Percentiles rank a stretch among this genome's conserved stretches.
Conservation (phyloP, 768 basidiomycete species). For the Auricularia sp. region DNA sequence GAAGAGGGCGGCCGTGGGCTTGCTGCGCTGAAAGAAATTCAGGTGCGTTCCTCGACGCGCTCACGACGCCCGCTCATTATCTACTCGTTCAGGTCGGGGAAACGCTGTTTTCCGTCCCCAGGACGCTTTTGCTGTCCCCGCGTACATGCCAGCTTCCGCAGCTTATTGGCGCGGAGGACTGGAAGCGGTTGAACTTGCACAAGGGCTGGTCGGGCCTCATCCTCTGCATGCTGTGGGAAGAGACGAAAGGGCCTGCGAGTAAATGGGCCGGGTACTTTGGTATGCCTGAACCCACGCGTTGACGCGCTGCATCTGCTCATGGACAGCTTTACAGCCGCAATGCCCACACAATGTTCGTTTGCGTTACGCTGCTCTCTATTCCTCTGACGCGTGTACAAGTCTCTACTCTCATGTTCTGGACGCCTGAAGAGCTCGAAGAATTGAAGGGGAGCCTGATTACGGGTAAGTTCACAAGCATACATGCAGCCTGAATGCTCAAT, state of each 20-base stretch:
- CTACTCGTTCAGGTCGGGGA: not conserved
- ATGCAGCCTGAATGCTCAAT: not conserved
- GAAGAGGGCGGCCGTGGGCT: constrained; percentile 54
- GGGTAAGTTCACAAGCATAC: constrained; percentile 32
- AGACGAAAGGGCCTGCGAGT: constrained; percentile 46
- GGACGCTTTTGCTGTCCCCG: constrained; percentile 64
- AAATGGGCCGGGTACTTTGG: constrained; percentile 67
- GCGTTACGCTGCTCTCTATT: not conserved
- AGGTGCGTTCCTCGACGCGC: constrained; percentile 32
- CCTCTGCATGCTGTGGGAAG: constrained; percentile 94
- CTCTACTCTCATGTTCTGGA: constrained; percentile 95
- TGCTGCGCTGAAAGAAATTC: constrained; percentile 62
- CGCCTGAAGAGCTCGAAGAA: constrained; percentile 54
- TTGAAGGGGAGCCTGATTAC: constrained; percentile 80
- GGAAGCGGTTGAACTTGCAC: constrained; percentile 50
- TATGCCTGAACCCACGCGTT: constrained; percentile 21
- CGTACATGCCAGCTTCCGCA: constrained; percentile 59
- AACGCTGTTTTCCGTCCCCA: constrained; percentile 74
- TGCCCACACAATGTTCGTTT: not conserved
- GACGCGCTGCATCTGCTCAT: not conserved
- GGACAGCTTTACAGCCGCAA: not conserved
- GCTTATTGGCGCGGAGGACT: constrained; percentile 49
- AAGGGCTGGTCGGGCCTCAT: constrained; percentile 83
- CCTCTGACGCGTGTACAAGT: constrained; percentile 57
- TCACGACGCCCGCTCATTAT: not conserved